Conservation (phyloP, 768 basidiomycete species). For the Nidularia sp. region DNA sequence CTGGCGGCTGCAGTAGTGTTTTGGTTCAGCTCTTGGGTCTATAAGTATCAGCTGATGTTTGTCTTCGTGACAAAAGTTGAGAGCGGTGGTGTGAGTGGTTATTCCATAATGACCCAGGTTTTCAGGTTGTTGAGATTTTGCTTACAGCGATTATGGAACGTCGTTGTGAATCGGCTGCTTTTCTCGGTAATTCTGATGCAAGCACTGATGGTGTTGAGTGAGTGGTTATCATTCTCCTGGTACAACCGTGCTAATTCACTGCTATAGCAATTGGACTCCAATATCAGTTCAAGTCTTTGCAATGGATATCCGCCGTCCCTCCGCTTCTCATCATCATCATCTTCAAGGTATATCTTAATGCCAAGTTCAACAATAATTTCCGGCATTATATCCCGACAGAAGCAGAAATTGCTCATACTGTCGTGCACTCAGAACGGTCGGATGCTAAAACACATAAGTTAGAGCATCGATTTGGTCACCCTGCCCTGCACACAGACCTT, state of each 20-base stretch:
- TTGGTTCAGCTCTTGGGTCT: conserved; percentile 83
- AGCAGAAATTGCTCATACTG: conserved; percentile 66
- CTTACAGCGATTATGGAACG: conserved; percentile 84
- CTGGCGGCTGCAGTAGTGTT: conserved; percentile 82
- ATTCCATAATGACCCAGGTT: not conserved
- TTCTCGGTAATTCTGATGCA: conserved; percentile 85
- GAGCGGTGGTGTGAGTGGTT: conserved; percentile 77
- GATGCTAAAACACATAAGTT: conserved; percentile 73
- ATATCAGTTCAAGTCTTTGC: conserved; percentile 64
- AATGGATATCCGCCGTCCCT: conserved; percentile 80
- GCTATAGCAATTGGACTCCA: conserved; percentile 79
- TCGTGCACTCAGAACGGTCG: conserved; percentile 73
- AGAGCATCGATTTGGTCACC: conserved; percentile 92
- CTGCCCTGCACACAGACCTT: conserved; percentile 80
- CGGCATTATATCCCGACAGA: conserved; percentile 82
- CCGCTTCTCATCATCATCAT: conserved; percentile 72
- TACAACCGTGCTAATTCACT: conserved; percentile 6
- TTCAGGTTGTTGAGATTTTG: not conserved
- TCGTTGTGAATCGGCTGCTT: conserved; percentile 83
- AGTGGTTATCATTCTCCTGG: conserved; percentile 20
- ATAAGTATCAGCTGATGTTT: conserved; percentile 98
- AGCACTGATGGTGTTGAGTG: conserved; percentile 79
- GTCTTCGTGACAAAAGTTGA: conserved; percentile 87
- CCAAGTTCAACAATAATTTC: conserved; percentile 67
- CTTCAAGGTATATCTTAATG: conserved; percentile 85